Evolutionary conservation across 352 stramenopile species (phyloP).

Genomic region (Aphanomyces cochlioides): DNA sequence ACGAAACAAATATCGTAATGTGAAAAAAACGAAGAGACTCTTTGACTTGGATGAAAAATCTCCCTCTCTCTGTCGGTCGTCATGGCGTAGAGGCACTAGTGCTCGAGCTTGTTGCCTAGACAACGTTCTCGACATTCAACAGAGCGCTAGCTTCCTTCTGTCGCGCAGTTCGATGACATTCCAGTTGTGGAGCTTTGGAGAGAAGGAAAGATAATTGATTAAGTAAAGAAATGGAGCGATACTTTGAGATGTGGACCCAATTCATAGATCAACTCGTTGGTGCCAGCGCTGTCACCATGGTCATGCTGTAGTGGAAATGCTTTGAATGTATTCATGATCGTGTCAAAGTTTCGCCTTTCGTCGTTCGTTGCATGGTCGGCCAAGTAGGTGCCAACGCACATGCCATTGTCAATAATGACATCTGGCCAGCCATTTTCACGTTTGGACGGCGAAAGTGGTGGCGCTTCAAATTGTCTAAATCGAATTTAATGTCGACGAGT

Average conservation of each 20-base stretch:
- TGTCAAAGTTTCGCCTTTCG: slow-evolving; percentile 22
- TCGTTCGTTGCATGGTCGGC: slow-evolving; percentile 15
- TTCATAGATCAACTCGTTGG: slow-evolving; percentile 16
- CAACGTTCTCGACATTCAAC: no score
- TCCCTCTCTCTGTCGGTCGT: no score
- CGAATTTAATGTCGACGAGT: not conserved
- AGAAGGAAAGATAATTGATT: not conserved
- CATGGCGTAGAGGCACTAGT: no score
- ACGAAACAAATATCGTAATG: no score
- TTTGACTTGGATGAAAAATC: no score
- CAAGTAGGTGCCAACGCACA: slow-evolving; percentile 27
- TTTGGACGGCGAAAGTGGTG: not conserved
- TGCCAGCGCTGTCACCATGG: not conserved
- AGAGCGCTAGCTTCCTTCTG: no score
- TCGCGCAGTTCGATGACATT: no score
- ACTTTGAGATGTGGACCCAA: slow-evolving; percentile 20
- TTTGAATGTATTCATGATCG: not conserved
- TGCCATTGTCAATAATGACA: not conserved
- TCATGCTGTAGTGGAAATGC: not conserved
- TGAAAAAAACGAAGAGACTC: no score
- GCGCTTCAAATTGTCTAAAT: slow-evolving; percentile 7
- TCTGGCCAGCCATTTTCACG: not conserved
- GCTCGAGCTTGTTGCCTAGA: no score
- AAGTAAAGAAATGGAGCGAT: slow-evolving; percentile 27
- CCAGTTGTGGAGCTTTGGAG: no score